A percentile compares a stretch with the other conserved stretches of the same genome.
Conservation (phyloP, 768 basidiomycete species). For the Boletus vinaceobasis region DNA sequence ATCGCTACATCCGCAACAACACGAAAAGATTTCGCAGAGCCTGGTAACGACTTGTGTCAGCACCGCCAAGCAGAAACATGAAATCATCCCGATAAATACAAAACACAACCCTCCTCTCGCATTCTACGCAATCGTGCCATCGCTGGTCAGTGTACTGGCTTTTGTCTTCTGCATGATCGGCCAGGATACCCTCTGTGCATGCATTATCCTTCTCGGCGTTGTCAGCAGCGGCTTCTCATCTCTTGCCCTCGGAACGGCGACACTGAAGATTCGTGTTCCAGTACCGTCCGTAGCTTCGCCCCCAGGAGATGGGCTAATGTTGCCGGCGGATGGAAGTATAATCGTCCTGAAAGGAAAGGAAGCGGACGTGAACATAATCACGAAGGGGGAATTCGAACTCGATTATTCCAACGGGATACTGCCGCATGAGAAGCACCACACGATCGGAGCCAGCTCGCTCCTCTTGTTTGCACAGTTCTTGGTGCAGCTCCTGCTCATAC, state of each 20-base stretch:
- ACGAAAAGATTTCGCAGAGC: background rate
- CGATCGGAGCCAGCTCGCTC: constrained; percentile 24
- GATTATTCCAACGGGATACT: constrained; percentile 15
- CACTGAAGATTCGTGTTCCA: constrained; percentile 20
- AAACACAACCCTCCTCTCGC: constrained; percentile 12
- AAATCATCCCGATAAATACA: constrained; percentile 2
- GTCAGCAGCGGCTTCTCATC: constrained; percentile 31
- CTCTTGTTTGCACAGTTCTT: constrained; percentile 29
- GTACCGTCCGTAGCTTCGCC: constrained; percentile 24
- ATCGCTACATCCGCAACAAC: constrained; percentile 5
- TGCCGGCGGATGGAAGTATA: constrained; percentile 12
- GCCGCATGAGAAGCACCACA: constrained; percentile 1
- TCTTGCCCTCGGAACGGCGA: constrained; percentile 25
- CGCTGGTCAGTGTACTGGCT: constrained; percentile 21
- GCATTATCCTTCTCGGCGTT: constrained; percentile 32
- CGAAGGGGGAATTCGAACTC: constrained; percentile 32
- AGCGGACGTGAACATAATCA: constrained; percentile 26
- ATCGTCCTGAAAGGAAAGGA: constrained; percentile 30
- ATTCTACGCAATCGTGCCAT: constrained; percentile 20
- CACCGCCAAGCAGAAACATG: background rate
- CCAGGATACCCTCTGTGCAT: constrained; percentile 24
- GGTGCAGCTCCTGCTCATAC: constrained; percentile 30
- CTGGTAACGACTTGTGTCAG: background rate
- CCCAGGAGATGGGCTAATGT: constrained; percentile 31
- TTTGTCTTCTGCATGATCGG: constrained; percentile 18